Base-by-base conservation (phyloP, 73 alveolate genomes). In the Paramecium biaurelia region DNA sequence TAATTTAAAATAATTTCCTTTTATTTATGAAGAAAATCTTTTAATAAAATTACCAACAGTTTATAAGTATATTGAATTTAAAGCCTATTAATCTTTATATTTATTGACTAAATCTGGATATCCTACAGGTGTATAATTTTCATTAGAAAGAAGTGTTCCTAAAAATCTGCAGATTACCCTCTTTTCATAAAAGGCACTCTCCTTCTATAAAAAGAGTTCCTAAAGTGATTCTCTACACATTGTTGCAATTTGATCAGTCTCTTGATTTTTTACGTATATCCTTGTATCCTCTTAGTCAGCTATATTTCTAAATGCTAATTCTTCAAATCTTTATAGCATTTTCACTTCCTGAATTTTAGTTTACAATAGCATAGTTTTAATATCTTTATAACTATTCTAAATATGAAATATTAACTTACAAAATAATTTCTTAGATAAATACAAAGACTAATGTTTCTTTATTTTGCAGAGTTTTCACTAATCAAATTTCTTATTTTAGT, bases 131-230 rank as follows among this genome's bases (percentile, higher is more conserved):
- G 45, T 15, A 79, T 79, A 45, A 21, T 79, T 21, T 10, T 79
- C 90, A 10, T 21, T 9, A 12, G 47, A 30, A 10, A 42, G 37
- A 3, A 79, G 41, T 14, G 45, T 30, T 1, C 32, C 56, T 43
- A 79, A 26, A 79, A 11, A 79, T 79, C 43, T 41, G 14, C 45
- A 23, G 8, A 79, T 21, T 2, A 79, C 74, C 20, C 90, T 79
- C 30, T 79, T 79, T 63, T 79, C 90, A 45, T 79, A 79, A 23
- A 79, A 79, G n/a, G 90, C 70, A 26, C 90, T 79, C 45, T 79
- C 90, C 90, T 79, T 79, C 12, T 79, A 41, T 63, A 42, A 12
- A 10, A 79, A 79, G 15, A 79, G 18, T 23, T 79, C 90, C 23
- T 79, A 45, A 9, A 79, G 56, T 9, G 76, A 43, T 23, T 79